A percentile compares a stretch with the other conserved stretches of the same genome.
phyloP scores from a whole-genome alignment of 345 rosid species.

The Luvunga scandens region DNA sequence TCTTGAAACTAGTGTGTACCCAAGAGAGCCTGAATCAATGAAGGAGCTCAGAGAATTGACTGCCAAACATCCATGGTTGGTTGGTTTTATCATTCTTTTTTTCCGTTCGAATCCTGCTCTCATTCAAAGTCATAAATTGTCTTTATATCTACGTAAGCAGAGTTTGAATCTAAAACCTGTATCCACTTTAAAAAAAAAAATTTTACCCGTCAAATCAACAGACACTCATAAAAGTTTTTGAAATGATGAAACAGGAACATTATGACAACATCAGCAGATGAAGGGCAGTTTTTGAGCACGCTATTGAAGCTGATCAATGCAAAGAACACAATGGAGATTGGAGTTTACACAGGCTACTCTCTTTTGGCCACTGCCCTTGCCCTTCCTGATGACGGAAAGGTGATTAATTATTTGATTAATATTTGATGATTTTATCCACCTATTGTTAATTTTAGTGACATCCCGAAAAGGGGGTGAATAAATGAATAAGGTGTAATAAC shows the following conservation, averaged over 20 bases:
- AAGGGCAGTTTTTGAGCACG: constrained; percentile 95
- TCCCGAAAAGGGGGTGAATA: not conserved
- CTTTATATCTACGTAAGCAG: too few species aligned
- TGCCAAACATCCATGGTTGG: constrained; percentile 80
- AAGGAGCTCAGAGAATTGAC: constrained; percentile 92
- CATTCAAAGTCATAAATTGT: too few species aligned
- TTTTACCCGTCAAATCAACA: not conserved
- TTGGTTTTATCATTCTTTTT: too few species aligned
- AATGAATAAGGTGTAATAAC: not conserved
- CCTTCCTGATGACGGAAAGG: constrained; percentile 91
- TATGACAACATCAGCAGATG: constrained; percentile 97
- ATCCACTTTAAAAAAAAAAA: too few species aligned
- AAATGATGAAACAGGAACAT: constrained; percentile 58
- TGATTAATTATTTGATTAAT: not conserved
- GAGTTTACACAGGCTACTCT: constrained; percentile 98
- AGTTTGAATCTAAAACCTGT: too few species aligned
- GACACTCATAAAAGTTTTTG: not conserved
- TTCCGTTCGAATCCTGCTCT: too few species aligned
- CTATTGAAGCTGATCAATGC: constrained; percentile 92
- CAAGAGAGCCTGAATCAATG: constrained; percentile 93
- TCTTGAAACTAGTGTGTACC: constrained; percentile 96
- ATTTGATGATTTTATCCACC: too few species aligned
- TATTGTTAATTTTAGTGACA: too few species aligned
- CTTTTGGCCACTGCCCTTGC: constrained; percentile 98
- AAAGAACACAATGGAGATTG: constrained; percentile 99